Evolutionary conservation across 768 basidiomycete genomes (phyloP).

Genomic region (Amanita jacksonii): DNA sequence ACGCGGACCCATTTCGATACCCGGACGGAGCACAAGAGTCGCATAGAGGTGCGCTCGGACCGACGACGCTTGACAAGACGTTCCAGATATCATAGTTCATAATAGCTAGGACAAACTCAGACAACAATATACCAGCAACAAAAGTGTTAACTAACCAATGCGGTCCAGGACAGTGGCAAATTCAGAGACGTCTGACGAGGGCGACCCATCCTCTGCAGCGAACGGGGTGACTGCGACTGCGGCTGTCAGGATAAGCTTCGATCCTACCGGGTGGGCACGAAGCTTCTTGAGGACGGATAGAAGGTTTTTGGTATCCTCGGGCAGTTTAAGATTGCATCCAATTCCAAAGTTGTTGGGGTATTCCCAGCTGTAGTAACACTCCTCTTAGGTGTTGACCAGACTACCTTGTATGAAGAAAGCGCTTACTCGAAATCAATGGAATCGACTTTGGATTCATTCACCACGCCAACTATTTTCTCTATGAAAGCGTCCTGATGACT

Average conservation of each 20-base stretch:
- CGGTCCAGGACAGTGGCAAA: conserved; percentile 62
- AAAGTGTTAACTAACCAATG: too few species aligned
- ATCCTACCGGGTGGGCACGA: conserved; percentile 41
- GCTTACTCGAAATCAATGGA: conserved; percentile 48
- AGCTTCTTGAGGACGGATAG: conserved; percentile 71
- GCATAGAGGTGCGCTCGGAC: conserved; percentile 84
- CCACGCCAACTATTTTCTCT: conserved; percentile 42
- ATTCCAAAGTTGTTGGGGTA: conserved; percentile 67
- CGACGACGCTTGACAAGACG: conserved; percentile 52
- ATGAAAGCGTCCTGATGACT: conserved; percentile 56
- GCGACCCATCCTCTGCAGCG: conserved; percentile 36
- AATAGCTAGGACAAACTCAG: too few species aligned
- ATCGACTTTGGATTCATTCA: conserved; percentile 43
- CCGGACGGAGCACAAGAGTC: conserved; percentile 59
- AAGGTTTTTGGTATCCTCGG: conserved; percentile 66
- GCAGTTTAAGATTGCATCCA: conserved; percentile 57
- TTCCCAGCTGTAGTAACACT: conserved; percentile 58
- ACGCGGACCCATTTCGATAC: conserved; percentile 65
- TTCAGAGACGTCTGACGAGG: conserved; percentile 53
- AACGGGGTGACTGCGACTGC: conserved; percentile 34
- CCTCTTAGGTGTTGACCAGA: not conserved
- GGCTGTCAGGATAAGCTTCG: conserved; percentile 49
- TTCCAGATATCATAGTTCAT: conserved; percentile 75
- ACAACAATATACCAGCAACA: too few species aligned
- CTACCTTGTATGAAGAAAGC: not conserved